A percentile compares a stretch with the other conserved stretches of the same genome.
Evolutionary conservation across 2,329 filamentous ascomycete species (phyloP).

Genomic region (Fusarium sp.): DNA sequence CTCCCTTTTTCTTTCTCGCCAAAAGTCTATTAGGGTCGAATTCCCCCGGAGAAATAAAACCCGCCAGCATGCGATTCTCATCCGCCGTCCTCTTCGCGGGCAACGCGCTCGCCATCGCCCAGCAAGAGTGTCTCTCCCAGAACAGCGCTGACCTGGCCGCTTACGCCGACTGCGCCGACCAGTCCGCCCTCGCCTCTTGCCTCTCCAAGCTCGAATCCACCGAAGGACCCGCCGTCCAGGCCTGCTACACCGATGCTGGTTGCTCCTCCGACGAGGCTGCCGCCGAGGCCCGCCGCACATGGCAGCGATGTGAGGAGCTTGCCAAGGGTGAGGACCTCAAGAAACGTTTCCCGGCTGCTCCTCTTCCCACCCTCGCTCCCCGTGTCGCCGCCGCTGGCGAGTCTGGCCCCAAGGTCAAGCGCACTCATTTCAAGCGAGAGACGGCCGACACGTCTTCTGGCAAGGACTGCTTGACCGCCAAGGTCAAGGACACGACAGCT

Average conservation of each 20-base stretch:
- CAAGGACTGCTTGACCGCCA: conserved; percentile 49
- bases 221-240: conserved; percentile 48
- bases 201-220: conserved; percentile 48
- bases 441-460: conserved; percentile 30
- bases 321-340: conserved; percentile 42
- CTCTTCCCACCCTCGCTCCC: conserved; percentile 31
- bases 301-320: conserved; percentile 47
- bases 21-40: neutral
- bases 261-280: conserved; percentile 47
- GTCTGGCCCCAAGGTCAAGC: conserved; percentile 15
- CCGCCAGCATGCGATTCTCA: conserved; percentile 45
- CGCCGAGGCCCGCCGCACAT: conserved; percentile 43
- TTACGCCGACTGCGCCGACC: conserved; percentile 55
- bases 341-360: conserved; percentile 42
- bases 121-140: conserved; percentile 52
- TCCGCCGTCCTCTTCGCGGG: conserved; percentile 48
- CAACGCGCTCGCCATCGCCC: conserved; percentile 46
- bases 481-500: conserved; percentile 41
- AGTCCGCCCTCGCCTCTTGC: conserved; percentile 54
- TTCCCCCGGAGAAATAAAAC: neutral
- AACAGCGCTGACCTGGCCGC: conserved; percentile 52
- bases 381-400: conserved; percentile 27
- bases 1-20: neutral
- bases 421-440: conserved; percentile 25
- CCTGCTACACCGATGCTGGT: conserved; percentile 49